Base-by-base conservation (phyloP, 495 filamentous ascomycete species). In the Entonaema liquescens region DNA sequence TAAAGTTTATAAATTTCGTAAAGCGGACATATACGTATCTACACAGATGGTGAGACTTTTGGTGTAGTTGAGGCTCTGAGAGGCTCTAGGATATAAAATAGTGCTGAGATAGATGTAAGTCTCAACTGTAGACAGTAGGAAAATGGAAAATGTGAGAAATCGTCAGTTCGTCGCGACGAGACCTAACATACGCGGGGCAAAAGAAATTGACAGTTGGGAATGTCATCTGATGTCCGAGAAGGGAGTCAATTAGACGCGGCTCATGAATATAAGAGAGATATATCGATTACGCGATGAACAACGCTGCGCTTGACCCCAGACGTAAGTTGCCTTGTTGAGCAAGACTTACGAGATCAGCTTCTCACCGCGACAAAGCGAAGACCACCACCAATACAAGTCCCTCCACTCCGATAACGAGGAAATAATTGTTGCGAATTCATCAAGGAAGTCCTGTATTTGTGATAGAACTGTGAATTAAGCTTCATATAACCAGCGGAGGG, bases 351-450 rank as follows among this genome's bases (percentile, higher is more conserved):
- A 50, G 60, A 68, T 73, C 65, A 73, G 57, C 70, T 68, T 36
- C 61, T 68, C 55, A 72, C 70, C 65, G 70, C 70, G 70, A 73
- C 61, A 29, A 55, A 44, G 31, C 58, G 65, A 65, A 36, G 61
- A 62, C 65, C 50, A 65, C 70, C 70, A 36, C 70, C 70, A 44
- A 68, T 65, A 68, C 70, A 59, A 65, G 59, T 68, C 65, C 70
- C 70, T 72, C 70, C 70, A 38, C 70, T 73, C 61, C 70, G 57
- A 42, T 62, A 26, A 68, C 65, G 65, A 65, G 65, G 62, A 58
- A 65, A 21, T 21, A 33, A 62, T 53, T 68, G 65, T n/a, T 59
- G 52, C 40, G 33, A 59, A 73, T 65, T 73, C 70, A 73, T 73
- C 57, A 73, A 73, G 65, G 53, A 62, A 13, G 19, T 15, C 13